Conservation (phyloP, 1,284 basidiomycete genomes). For the Grifola frondosa region DNA sequence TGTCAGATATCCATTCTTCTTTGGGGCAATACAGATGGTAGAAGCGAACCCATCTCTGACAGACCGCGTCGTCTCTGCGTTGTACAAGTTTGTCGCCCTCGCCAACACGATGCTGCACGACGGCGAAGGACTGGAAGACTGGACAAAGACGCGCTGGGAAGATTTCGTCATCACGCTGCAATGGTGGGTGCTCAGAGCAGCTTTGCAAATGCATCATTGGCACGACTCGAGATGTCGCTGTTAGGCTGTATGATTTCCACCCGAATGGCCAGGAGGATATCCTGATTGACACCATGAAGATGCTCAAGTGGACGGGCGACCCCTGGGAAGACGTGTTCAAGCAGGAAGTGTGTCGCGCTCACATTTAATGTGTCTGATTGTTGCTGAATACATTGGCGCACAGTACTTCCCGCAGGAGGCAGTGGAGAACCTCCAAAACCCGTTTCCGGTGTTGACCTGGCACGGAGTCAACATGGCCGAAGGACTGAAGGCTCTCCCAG, state of each 20-base stretch:
- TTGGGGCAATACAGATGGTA: constrained; percentile 55
- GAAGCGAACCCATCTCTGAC: constrained; percentile 47
- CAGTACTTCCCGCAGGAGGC: constrained; percentile 44
- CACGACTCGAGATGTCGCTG: too few relatives aligned
- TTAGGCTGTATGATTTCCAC: constrained; percentile 55
- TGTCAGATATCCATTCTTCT: constrained; percentile 52
- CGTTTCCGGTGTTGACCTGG: constrained; percentile 40
- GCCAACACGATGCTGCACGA: constrained; percentile 56
- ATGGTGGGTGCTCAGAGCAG: constrained; percentile 37
- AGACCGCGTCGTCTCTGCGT: constrained; percentile 43
- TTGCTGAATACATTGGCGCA: neutral
- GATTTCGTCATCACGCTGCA: constrained; percentile 55
- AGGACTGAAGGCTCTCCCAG: constrained; percentile 54
- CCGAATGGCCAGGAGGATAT: constrained; percentile 50
- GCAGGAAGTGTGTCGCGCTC: constrained; percentile 18
- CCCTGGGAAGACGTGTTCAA: constrained; percentile 45
- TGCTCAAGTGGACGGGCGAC: constrained; percentile 52
- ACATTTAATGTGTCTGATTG: neutral
- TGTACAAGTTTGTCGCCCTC: constrained; percentile 52
- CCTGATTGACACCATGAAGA: constrained; percentile 54
- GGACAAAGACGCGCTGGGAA: constrained; percentile 57
- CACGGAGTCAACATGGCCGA: constrained; percentile 62
- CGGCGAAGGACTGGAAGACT: constrained; percentile 50
- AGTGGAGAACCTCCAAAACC: constrained; percentile 34
- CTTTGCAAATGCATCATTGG: neutral